A percentile compares a stretch with the other conserved stretches of the same genome.
Conservation (phyloP, 1,284 basidiomycete species). For the Marasmius sp. region DNA sequence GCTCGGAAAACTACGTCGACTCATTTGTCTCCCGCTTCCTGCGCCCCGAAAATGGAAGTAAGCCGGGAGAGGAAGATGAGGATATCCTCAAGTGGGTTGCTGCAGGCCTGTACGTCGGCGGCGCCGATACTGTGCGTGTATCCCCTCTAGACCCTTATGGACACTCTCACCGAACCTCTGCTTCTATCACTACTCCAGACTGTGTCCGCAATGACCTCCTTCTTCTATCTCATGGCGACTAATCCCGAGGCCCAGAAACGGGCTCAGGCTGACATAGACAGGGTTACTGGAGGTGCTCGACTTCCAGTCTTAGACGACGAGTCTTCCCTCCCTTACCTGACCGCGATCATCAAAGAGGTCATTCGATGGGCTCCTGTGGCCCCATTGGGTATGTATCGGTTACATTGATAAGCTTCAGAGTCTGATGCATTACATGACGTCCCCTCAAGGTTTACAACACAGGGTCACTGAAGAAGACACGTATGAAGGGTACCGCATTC, state of each 20-base stretch:
- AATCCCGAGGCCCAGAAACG: constrained; percentile 36
- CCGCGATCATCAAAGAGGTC: constrained; percentile 35
- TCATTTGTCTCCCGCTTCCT: constrained; percentile 38
- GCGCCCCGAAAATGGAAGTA: constrained; percentile 21
- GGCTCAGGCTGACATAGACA: constrained; percentile 32
- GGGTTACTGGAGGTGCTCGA: constrained; percentile 24
- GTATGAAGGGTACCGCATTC: constrained; percentile 28
- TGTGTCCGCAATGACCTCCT: constrained; percentile 37
- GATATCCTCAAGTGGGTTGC: constrained; percentile 33
- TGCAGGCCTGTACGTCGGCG: constrained; percentile 38
- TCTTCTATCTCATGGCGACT: constrained; percentile 37
- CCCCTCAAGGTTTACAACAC: constrained; percentile 16
- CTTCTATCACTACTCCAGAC: constrained; percentile 27
- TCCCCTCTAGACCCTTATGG: constrained; percentile 1
- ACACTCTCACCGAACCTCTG: neutral
- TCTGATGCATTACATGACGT: neutral
- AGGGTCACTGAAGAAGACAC: constrained; percentile 26
- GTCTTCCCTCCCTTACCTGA: constrained; percentile 31
- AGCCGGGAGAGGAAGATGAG: constrained; percentile 24
- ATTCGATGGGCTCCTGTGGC: constrained; percentile 34
- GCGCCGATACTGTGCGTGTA: constrained; percentile 42
- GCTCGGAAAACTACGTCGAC: constrained; percentile 27
- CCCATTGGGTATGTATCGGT: constrained; percentile 23
- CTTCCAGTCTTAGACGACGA: constrained; percentile 34
- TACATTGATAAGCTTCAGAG: too few species aligned